phyloP scores from a whole-genome alignment of 495 filamentous ascomycete species.

The Penicillium antarcticum region DNA sequence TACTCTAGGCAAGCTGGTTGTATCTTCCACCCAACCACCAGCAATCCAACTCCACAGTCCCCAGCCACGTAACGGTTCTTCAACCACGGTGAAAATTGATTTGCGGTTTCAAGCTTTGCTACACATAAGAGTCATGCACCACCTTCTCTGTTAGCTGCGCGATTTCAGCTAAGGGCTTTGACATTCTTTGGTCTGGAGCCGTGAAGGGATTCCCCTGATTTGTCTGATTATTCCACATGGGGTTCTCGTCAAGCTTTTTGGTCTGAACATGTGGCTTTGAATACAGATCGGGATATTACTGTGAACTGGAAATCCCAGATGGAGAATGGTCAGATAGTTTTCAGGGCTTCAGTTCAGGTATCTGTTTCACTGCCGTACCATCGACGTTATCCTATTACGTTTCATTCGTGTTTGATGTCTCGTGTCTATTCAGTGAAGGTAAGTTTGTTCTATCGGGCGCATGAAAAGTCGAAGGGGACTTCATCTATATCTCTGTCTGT shows the following conservation, averaged over 20 bases:
- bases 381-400: conserved; percentile 4
- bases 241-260: not conserved
- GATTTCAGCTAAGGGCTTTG: conserved; percentile 5
- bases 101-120: conserved; percentile 1
- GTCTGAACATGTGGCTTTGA: conserved; percentile 1
- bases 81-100: not conserved
- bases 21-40: not conserved
- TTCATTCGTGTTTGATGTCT: conserved; percentile 13
- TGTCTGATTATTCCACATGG: not conserved
- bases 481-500: not conserved
- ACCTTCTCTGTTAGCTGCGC: not conserved
- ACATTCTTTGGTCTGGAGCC: conserved; percentile 9
- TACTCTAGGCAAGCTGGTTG: not conserved
- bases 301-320: not conserved
- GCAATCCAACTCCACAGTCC: not conserved
- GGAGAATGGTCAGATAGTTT: not conserved
- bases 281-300: not conserved
- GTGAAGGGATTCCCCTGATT: conserved; percentile 4
- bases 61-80: not conserved
- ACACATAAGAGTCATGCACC: not conserved
- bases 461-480: not conserved
- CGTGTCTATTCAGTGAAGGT: conserved; percentile 3
- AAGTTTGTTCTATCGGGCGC: not conserved
- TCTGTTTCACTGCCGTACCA: not conserved
- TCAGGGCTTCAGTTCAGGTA: not conserved